A percentile compares a stretch with the other conserved stretches of the same genome.
Conservation (phyloP, 2,329 filamentous ascomycete species). For the Claviceps sorghi region DNA sequence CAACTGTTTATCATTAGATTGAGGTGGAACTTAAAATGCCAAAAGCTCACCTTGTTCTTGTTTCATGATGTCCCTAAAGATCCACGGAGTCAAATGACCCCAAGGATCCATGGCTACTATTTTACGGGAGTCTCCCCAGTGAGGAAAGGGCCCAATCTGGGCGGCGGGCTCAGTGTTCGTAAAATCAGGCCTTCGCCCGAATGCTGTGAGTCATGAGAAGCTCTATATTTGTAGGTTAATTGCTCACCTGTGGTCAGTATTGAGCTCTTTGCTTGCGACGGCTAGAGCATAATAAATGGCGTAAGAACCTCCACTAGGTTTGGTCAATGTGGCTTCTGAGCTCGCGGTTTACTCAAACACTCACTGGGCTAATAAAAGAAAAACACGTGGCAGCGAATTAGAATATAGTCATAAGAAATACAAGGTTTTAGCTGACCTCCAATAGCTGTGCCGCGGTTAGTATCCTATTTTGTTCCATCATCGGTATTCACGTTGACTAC, state of each 20-base stretch:
- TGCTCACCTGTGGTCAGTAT: constrained; percentile 55
- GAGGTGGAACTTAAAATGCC: neutral
- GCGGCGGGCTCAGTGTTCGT: constrained; percentile 81
- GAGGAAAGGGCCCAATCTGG: constrained; percentile 72
- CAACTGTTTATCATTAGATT: constrained; percentile 32
- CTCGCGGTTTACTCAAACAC: constrained; percentile 2
- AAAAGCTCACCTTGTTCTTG: constrained; percentile 47
- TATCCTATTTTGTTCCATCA: neutral
- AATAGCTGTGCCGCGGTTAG: constrained; percentile 27
- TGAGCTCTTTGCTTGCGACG: constrained; percentile 78
- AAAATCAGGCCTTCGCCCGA: constrained; percentile 35
- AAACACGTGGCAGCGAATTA: neutral
- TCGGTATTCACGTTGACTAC: constrained; percentile 12
- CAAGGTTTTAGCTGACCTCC: constrained; percentile 31
- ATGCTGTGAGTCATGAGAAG: constrained; percentile 5
- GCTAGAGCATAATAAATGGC: constrained; percentile 91
- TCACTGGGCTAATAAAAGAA: constrained; percentile 21
- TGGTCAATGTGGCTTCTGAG: neutral
- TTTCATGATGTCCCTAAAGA: constrained; percentile 66
- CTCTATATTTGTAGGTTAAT: neutral
- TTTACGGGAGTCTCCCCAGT: constrained; percentile 83
- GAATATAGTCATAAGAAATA: neutral
- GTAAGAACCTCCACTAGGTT: constrained; percentile 63
- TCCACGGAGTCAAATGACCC: constrained; percentile 73
- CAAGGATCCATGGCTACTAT: constrained; percentile 96